Evolutionary conservation across 306 rosid species (phyloP).

Genomic region (Cucumis hystrix): DNA sequence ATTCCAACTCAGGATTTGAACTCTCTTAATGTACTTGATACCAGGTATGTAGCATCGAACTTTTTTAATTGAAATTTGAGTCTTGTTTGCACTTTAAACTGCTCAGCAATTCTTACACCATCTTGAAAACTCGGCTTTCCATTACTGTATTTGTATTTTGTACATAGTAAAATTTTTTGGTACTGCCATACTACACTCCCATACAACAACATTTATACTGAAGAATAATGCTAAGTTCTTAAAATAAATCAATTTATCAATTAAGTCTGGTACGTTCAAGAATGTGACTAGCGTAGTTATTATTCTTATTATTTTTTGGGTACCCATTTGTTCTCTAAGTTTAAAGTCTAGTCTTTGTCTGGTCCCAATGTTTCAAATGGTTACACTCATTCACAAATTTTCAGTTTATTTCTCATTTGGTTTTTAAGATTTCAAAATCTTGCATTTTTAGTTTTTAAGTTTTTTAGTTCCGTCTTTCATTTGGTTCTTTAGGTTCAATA

Average conservation of each 20-base stretch:
- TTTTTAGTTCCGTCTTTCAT: too few relatives aligned
- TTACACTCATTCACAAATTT: too few relatives aligned
- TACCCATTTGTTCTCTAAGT: too few relatives aligned
- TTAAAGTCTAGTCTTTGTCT: too few relatives aligned
- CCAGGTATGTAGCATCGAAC: slow-evolving; percentile 19
- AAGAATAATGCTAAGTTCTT: not conserved
- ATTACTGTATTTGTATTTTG: not conserved
- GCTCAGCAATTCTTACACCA: not conserved
- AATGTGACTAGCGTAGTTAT: not conserved
- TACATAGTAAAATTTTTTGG: not conserved
- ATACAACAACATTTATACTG: not conserved
- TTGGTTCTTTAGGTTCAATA: too few relatives aligned
- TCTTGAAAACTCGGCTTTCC: not conserved
- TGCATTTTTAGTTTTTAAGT: too few relatives aligned
- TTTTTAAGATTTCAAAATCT: too few relatives aligned
- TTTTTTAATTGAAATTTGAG: not conserved
- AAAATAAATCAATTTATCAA: not conserved
- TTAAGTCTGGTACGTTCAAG: not conserved
- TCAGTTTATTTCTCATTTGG: too few relatives aligned
- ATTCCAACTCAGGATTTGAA: slow-evolving; percentile 92
- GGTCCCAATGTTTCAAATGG: too few relatives aligned
- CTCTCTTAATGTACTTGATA: slow-evolving; percentile 46
- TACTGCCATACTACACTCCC: not conserved
- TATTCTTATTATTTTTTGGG: too few relatives aligned
- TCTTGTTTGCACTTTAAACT: not conserved